Evolutionary conservation across 1,284 basidiomycete species (phyloP).

Genomic region (Ceratobasidium sp.): DNA sequence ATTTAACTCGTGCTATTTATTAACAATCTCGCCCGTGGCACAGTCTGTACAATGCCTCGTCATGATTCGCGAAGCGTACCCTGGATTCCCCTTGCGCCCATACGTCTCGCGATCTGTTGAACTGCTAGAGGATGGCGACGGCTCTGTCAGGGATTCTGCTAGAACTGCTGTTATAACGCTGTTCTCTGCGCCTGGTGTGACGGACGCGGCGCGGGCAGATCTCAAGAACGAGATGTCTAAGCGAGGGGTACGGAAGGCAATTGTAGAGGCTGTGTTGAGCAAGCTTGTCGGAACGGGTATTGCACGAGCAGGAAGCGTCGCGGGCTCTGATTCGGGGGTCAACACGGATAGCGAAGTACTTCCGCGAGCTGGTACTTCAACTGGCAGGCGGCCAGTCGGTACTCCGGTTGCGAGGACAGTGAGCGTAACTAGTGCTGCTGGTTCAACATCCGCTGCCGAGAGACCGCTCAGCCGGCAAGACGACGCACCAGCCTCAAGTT

Average conservation of each 20-base stretch:
- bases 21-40: conserved; percentile 31
- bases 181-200: conserved; percentile 82
- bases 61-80: conserved; percentile 71
- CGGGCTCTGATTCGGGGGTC: conserved; percentile 36
- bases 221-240: conserved; percentile 91
- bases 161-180: conserved; percentile 83
- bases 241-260: conserved; percentile 86
- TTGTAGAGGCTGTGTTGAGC: conserved; percentile 74
- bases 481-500: not conserved
- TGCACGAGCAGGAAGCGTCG: conserved; percentile 20
- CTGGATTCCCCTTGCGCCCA: conserved; percentile 82
- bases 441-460: conserved; percentile 7
- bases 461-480: conserved; percentile 35
- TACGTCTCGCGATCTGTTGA: conserved; percentile 86
- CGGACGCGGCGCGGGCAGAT: conserved; percentile 88
- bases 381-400: not conserved
- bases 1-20: conserved; percentile 39
- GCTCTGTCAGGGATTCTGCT: conserved; percentile 87
- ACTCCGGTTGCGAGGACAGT: conserved; percentile 7
- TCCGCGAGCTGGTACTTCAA: conserved; percentile 15
- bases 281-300: conserved; percentile 63
- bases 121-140: conserved; percentile 89
- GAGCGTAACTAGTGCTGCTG: conserved; percentile 36
- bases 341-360: conserved; percentile 37
- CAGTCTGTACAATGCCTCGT: conserved; percentile 55